Evolutionary conservation across 2,329 filamentous ascomycete genomes (phyloP), one percentile per base, ranked within the genome.

Genomic region (Fusarium sp.): DNA sequence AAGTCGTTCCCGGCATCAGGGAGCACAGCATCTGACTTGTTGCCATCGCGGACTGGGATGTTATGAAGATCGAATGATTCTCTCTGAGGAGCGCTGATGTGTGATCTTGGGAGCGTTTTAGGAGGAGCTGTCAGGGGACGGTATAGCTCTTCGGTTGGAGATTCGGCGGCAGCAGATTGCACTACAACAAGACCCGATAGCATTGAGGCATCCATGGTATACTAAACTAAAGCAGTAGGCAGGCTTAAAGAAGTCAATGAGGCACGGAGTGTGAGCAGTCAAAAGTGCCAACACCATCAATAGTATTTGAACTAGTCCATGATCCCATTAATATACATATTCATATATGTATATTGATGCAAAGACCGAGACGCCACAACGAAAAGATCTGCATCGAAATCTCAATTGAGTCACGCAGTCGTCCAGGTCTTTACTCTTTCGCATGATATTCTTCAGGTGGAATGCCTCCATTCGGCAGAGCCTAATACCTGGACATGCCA

Each of bases 81-180:
- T 8, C 67, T 68, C 33, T 80, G 77, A 7, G 78, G 77, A 4
- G 79, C 78, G 4, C 81, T 78, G 0, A 78, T 78, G 30, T 81
- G 79, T 0, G 76, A 81, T 56, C 81, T 78, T 1, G 79, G 74
- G 4, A 82, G 71, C 25, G 75, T 78, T 56, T 74, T 80, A 35
- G 76, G 75, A 5, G 82, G 80, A 2, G 72, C 67, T 15, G 71
- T 70, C 22, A 74, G 71, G 17, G 70, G 75, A 39, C 56, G 65
- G 52, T 63, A 69, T 19, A 64, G 56, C 35, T 72, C 71, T 30
- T 73, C 63, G 19, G 48, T 59, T 19, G 53, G 61, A 3, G 71
- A 60, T 13, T 57, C 66, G 48, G 41, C 23, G 46, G 59, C 55
- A 9, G 66, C 51, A 40, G 78, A 75, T 47, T 78, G 71, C 7